Percentiles rank a stretch among this genome's conserved stretches.
phyloP scores from a whole-genome alignment of 495 filamentous ascomycete species.

The Aspergillus egyptiacus region DNA sequence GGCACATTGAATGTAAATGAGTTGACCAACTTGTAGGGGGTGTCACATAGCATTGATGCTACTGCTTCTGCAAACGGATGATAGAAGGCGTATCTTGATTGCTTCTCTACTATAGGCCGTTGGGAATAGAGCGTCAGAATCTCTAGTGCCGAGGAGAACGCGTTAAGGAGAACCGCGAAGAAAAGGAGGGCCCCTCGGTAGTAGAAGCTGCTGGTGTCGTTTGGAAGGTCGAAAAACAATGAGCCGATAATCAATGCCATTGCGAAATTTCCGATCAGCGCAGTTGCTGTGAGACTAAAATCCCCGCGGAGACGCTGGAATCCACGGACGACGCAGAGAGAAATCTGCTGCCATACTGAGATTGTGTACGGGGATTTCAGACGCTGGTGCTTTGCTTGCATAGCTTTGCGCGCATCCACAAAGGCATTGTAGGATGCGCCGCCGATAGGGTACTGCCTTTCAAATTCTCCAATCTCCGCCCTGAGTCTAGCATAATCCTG shows the following conservation, averaged over 20 bases:
- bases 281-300: conserved; percentile 56
- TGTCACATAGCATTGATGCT: conserved; percentile 50
- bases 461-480: conserved; percentile 40
- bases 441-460: conserved; percentile 23
- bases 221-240: conserved; percentile 68
- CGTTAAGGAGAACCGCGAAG: conserved; percentile 12
- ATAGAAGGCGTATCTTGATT: conserved; percentile 54
- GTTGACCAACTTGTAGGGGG: conserved; percentile 44
- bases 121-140: conserved; percentile 51
- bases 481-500: conserved; percentile 36
- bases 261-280: conserved; percentile 61
- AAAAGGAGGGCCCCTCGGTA: conserved; percentile 49
- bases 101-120: conserved; percentile 58
- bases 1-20: conserved; percentile 43
- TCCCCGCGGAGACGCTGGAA: conserved; percentile 58
- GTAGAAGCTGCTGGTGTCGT: conserved; percentile 61
- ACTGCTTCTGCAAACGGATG: conserved; percentile 52
- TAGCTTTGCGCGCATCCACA: conserved; percentile 9
- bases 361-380: conserved; percentile 33
- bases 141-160: conserved; percentile 63
- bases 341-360: conserved; percentile 31
- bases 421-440: conserved; percentile 18
- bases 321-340: conserved; percentile 35
- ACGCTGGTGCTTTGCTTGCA: conserved; percentile 13
- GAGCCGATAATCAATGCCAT: conserved; percentile 71